phyloP scores from a whole-genome alignment of 768 basidiomycete genomes.

The Leucocoprinus birnbaumii region DNA sequence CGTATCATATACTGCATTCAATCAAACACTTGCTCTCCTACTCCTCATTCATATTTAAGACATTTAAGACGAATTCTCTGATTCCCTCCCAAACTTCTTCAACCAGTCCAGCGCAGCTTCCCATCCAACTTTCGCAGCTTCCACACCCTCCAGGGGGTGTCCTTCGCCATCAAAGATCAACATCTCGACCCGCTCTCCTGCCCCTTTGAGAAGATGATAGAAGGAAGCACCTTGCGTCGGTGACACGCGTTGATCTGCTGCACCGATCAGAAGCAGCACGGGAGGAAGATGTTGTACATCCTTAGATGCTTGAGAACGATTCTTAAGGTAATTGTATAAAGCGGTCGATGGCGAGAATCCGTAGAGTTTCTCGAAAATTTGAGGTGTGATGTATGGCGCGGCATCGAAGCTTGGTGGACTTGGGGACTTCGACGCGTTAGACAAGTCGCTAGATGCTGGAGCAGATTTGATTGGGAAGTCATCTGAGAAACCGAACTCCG shows the following conservation, averaged over 20 bases:
- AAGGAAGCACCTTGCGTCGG: conserved; percentile 59
- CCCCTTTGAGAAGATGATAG: conserved; percentile 63
- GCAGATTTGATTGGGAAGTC: conserved; percentile 34
- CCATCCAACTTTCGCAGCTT: conserved; percentile 50
- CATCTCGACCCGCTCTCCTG: conserved; percentile 46
- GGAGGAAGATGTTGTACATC: conserved; percentile 25
- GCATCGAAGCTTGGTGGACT: background rate
- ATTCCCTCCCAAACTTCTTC: conserved; percentile 11
- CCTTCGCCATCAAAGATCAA: conserved; percentile 58
- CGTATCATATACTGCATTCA: no score
- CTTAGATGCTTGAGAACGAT: background rate
- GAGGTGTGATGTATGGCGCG: conserved; percentile 39
- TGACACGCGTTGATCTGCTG: conserved; percentile 58
- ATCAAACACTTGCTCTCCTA: background rate
- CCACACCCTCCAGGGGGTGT: conserved; percentile 64
- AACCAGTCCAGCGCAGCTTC: conserved; percentile 56
- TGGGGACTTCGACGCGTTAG: conserved; percentile 7
- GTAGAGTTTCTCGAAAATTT: conserved; percentile 40
- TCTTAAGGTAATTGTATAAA: conserved; percentile 44
- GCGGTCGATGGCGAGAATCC: conserved; percentile 50
- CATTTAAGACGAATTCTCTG: background rate
- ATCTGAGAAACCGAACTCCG: conserved; percentile 39
- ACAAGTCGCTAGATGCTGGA: conserved; percentile 12
- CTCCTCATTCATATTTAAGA: no score
- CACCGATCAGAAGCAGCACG: conserved; percentile 59